Evolutionary conservation across 2,329 filamentous ascomycete genomes (phyloP), one percentile per base, ranked within the genome.

Genomic region (Cryphonectria radicalis): DNA sequence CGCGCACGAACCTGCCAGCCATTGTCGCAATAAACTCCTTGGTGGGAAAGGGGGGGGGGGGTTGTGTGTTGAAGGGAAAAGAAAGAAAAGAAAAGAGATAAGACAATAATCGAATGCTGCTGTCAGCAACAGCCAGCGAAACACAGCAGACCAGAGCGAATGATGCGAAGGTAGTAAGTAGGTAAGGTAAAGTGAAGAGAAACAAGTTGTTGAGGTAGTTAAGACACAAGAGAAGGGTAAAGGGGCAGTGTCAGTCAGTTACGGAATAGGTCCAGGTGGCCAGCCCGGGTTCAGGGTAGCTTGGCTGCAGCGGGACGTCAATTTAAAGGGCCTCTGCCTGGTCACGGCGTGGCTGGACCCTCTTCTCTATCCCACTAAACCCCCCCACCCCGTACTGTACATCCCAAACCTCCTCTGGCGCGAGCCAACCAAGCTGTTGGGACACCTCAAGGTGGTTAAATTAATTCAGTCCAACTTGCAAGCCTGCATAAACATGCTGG

Each of bases 1-100:
- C 86, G 82, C 89, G 86, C 81, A 91, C 89, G 80, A 91, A 91
- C 80, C 89, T 88, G 80, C 87, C 87, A 79, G 88, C 83, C 88
- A 90, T 90, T 80, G 77, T 74, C 75, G 72, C 69, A 64, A 64
- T 32, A 57, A 50, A 59, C 63, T 28, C 19, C 63, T 50, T 50
- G 35, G 65, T 19, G 22, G 32, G 19, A 32, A 28, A 32, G 32
- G 32, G n/a, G n/a, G n/a, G n/a, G n/a, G n/a, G n/a, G 35, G 42
- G 19, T 25, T 37, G 28, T 35, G 46, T 63, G 37, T 43, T 43
- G 66, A 37, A 28, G 59, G 19, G 64, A 67, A 25, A 19, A 63
- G 19, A 67, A 67, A 25, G 19, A 67, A 50, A 43, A 32, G 32
- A 40, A 64, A 63, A 37, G 62, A 25, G 42, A 14, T 28, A 19